Conservation (phyloP, 768 basidiomycete genomes). For the Cytidiella melzeri region DNA sequence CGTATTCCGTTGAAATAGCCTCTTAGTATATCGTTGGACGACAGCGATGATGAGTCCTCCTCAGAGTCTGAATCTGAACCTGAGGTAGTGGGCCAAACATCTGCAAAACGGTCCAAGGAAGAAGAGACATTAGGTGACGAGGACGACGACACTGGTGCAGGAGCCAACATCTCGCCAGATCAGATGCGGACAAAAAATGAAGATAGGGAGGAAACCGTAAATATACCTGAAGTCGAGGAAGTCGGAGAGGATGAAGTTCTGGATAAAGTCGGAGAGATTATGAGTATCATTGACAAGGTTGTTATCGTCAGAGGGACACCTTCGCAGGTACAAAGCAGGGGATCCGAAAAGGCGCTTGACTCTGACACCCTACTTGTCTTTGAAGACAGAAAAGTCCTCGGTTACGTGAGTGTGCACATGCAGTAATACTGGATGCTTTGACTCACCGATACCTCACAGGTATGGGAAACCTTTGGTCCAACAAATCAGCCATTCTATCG, state of each 20-base stretch:
- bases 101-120: neutral
- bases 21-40: constrained; percentile 8
- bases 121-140: neutral
- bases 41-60: constrained; percentile 26
- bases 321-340: constrained; percentile 34
- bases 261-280: constrained; percentile 73
- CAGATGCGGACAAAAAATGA: constrained; percentile 70
- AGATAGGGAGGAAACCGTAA: constrained; percentile 48
- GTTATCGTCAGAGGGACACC: constrained; percentile 67
- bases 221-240: constrained; percentile 56
- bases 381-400: constrained; percentile 83
- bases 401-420: constrained; percentile 56
- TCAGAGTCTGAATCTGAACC: constrained; percentile 23
- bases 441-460: constrained; percentile 36
- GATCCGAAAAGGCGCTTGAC: constrained; percentile 67
- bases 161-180: constrained; percentile 31
- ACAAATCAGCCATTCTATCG: constrained; percentile 88
- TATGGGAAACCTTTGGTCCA: constrained; percentile 95
- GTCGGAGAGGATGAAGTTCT: constrained; percentile 59
- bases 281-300: constrained; percentile 64
- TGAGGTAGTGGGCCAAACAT: constrained; percentile 20
- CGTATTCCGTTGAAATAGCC: neutral
- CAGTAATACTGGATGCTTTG: constrained; percentile 3
- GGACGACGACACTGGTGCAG: constrained; percentile 55
- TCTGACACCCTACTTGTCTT: constrained; percentile 89